phyloP scores from a whole-genome alignment of 2,329 filamentous ascomycete genomes.

The Aspergillus pseudotamarii region DNA sequence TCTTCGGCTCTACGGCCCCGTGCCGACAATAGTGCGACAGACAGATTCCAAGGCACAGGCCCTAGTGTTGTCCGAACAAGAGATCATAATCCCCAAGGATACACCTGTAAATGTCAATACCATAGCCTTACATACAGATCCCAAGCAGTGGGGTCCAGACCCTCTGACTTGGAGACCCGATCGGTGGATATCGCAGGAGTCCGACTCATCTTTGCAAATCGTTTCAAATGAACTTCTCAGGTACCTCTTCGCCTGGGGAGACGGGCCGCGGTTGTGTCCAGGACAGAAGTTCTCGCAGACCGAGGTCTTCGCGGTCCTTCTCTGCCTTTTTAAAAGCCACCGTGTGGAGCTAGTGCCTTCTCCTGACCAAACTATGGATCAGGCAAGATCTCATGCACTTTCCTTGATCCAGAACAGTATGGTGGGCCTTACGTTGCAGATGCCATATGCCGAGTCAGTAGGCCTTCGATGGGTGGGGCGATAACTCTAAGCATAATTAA shows the following conservation, averaged over 20 bases:
- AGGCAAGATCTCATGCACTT: not conserved
- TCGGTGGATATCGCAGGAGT: not conserved
- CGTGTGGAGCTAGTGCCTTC: not conserved
- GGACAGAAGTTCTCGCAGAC: conserved; percentile 6
- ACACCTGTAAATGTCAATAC: conserved; percentile 1
- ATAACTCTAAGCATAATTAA: not conserved
- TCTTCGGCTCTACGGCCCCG: conserved; percentile 5
- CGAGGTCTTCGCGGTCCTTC: conserved; percentile 1
- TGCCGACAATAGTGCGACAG: conserved; percentile 1
- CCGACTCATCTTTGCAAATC: no score
- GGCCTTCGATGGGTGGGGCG: not conserved
- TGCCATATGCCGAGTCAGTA: not conserved
- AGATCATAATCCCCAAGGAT: not conserved
- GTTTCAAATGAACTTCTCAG: not conserved
- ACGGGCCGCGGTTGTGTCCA: conserved; percentile 2
- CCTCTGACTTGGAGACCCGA: conserved; percentile 2
- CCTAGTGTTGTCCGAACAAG: not conserved
- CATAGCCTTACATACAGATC: conserved; percentile 3
- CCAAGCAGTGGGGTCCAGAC: not conserved
- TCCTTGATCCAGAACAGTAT: not conserved
- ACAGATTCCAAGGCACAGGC: not conserved
- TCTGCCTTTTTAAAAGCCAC: conserved; percentile 2
- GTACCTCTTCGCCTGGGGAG: conserved; percentile 1
- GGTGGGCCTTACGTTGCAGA: conserved; percentile 7
- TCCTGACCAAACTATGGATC: not conserved